These are phyloP conservation scores for Botryotinia globosa DNA, from an alignment of 2,329 filamentous ascomycete species.

Conservation along the genomic window DNA sequence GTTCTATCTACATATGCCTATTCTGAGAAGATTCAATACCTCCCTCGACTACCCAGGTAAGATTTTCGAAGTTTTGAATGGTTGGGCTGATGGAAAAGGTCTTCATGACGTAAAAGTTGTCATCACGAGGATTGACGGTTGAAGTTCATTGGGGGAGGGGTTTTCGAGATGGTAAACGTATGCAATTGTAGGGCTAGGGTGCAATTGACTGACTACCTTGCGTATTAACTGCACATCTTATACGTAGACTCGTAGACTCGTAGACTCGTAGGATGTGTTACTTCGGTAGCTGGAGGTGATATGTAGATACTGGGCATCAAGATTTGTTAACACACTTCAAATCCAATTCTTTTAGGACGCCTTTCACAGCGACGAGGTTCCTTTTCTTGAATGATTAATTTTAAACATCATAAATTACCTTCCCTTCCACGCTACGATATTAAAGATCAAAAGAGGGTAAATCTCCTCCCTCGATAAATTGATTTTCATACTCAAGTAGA, in stretches of 20 bases:
- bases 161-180: background rate
- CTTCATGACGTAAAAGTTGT: slow-evolving; percentile 5
- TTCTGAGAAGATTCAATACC: background rate
- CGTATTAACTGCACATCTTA: background rate
- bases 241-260: background rate
- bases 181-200: background rate
- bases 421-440: too few species aligned
- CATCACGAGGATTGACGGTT: background rate
- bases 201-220: background rate
- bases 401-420: background rate
- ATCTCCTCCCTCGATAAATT: background rate
- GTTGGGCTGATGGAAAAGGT: background rate
- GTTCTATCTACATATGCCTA: too few species aligned
- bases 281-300: background rate
- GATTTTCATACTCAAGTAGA: background rate
- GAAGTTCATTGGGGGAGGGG: background rate
- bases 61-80: background rate
- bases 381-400: background rate
- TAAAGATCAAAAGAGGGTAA: background rate
- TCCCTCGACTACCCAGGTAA: background rate
- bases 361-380: background rate
- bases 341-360: background rate
- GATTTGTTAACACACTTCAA: background rate
- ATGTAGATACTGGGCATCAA: background rate
- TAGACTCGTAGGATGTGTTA: background rate